phyloP scores from a whole-genome alignment of 257 asterid genomes.

The Ophiorrhiza pumila region DNA sequence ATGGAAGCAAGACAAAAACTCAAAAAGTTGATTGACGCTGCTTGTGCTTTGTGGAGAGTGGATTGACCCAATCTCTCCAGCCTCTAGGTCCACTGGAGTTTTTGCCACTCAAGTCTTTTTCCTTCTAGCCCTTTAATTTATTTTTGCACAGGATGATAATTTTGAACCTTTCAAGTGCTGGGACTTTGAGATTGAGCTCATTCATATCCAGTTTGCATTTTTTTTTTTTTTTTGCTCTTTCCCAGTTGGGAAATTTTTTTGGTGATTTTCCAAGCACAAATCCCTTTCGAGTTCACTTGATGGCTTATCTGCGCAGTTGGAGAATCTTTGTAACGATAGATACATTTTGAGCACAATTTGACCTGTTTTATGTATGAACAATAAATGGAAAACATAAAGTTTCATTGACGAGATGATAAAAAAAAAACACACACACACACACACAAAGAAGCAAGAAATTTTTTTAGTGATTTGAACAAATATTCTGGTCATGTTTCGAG shows the following conservation, averaged over 20 bases:
- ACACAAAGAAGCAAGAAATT: too few relatives aligned
- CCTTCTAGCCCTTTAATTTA: neutral
- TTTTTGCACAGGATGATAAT: neutral
- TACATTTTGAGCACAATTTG: neutral
- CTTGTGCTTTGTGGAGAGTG: too few relatives aligned
- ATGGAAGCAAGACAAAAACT: too few relatives aligned
- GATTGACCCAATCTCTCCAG: conserved; percentile 1
- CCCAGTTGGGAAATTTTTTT: neutral
- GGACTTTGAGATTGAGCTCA: neutral
- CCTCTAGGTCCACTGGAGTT: neutral
- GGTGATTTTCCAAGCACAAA: neutral
- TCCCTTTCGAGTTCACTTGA: neutral
- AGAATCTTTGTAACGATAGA: neutral
- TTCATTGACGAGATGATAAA: too few relatives aligned
- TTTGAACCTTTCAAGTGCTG: neutral
- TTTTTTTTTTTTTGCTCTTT: neutral
- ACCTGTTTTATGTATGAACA: neutral
- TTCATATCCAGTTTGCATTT: neutral
- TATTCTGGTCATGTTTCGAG: neutral
- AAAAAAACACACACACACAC: neutral
- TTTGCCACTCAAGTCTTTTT: neutral
- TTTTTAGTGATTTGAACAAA: neutral
- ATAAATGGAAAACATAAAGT: neutral
- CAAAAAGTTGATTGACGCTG: too few relatives aligned
- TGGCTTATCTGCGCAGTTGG: conserved; percentile 2